Base-by-base conservation (phyloP, 768 basidiomycete species). In the Pilatotrama ljubarskyi region DNA sequence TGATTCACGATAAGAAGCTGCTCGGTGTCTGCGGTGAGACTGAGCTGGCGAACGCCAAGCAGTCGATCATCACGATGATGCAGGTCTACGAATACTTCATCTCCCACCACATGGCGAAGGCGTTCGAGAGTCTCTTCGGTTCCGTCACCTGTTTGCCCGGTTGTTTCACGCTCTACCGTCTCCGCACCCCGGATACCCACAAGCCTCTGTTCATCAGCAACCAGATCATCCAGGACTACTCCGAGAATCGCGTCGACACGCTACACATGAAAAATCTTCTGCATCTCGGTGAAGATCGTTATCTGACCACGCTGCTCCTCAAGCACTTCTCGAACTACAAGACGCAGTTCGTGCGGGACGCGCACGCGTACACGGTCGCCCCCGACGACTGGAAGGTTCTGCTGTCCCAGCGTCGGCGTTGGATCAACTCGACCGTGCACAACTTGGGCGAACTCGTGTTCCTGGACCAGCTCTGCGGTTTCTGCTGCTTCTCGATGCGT, bases 1-100 rank as follows among this genome's bases (percentile, higher is more conserved):
- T 97, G 94, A 90, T 97, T 63, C 95, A 96, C 73, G 96, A 97
- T 78, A 94, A 90, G 80, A 91, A 92, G 74, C 83, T 93, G 8
- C 82, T 99, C 41, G 96, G 92, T 67, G 91, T 92, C 58, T 98
- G 96, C 66, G 97, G 97, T 64, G 97, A 99, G 75, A 99, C 96
- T 0, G 82, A 88, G 64, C 78, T 99, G 56, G 81, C 95, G 32
- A 98, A 99, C 67, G 85, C 95, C 17, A 96, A 97, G 73, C 91
- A 95, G 73, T 97, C 95, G 1, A 81, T 95, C 69, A 88, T 95
- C 63, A 97, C 95, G 9, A 97, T 97, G 95, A 92, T 95, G 89
- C 95, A 98, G 80, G 96, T 98, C 32, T 98, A 98, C 79, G 96
- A 98, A 71, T 98, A 98, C 82, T 99, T 93, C 78, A 94, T 99